These are phyloP conservation scores for Fusarium subglutinans DNA, from an alignment of 2,329 filamentous ascomycete species.

Conservation along the genomic window DNA sequence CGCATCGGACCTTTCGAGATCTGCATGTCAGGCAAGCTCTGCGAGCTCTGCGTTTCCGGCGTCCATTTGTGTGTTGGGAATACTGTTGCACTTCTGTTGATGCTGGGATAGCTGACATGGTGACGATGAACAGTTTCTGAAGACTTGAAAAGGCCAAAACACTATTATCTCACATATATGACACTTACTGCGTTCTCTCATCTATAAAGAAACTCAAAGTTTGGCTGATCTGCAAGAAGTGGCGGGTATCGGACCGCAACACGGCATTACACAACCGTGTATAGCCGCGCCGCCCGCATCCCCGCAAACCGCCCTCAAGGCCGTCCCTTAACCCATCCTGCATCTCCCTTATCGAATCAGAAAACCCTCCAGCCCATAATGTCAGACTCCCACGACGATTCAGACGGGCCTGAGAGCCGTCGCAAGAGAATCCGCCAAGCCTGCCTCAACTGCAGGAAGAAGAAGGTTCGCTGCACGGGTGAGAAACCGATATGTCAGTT, in stretches of 20 bases:
- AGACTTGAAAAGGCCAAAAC: fast-evolving
- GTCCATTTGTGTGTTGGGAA: neutral
- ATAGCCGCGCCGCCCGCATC: neutral
- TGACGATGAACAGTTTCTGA: no score
- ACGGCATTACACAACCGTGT: slow-evolving; percentile 12
- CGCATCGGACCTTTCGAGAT: slow-evolving; percentile 11
- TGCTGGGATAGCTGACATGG: neutral
- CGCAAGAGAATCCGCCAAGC: slow-evolving; percentile 21
- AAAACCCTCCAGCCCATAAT: neutral
- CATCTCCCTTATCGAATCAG: neutral
- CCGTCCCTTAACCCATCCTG: neutral
- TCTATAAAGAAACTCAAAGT: neutral
- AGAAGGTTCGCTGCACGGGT: slow-evolving; percentile 16
- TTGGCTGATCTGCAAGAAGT: neutral
- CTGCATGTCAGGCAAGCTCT: slow-evolving; percentile 5
- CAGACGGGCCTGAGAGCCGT: slow-evolving; percentile 11
- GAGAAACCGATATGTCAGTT: slow-evolving; percentile 19
- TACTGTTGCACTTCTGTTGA: neutral
- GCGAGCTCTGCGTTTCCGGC: neutral
- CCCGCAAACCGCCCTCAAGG: neutral
- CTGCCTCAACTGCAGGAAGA: slow-evolving; percentile 17
- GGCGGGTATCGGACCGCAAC: neutral
- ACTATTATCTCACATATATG: neutral
- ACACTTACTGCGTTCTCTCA: neutral
- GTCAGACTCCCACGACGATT: slow-evolving; percentile 10